Evolutionary conservation across 1,284 basidiomycete species (phyloP).

Genomic region (Laetiporus sulphureus): DNA sequence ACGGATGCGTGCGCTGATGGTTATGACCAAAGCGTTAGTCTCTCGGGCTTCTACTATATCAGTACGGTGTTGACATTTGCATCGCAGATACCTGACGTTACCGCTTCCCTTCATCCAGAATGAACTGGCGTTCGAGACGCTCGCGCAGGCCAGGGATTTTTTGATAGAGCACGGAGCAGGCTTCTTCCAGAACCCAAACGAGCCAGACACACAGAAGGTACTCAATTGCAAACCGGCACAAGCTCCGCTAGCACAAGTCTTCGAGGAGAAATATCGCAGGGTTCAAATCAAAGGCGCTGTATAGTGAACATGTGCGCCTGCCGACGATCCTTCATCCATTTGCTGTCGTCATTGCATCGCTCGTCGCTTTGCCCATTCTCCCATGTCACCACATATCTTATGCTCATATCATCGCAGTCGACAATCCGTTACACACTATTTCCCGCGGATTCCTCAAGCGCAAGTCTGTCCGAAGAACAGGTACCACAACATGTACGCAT

Average conservation of each 20-base stretch:
- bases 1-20: constrained; percentile 79
- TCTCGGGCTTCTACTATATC: neutral
- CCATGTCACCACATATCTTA: too few relatives aligned
- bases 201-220: constrained; percentile 50
- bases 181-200: constrained; percentile 60
- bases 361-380: too few relatives aligned
- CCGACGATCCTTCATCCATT: neutral
- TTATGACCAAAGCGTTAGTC: constrained; percentile 89
- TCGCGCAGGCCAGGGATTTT: constrained; percentile 64
- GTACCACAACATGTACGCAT: too few relatives aligned
- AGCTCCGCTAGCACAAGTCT: constrained; percentile 46
- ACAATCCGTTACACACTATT: too few relatives aligned
- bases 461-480: too few relatives aligned
- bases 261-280: constrained; percentile 73
- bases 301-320: constrained; percentile 13
- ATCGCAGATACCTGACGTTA: constrained; percentile 68
- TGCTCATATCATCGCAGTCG: too few relatives aligned
- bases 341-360: neutral
- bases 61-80: too few relatives aligned
- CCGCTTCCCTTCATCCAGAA: constrained; percentile 73
- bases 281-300: constrained; percentile 64
- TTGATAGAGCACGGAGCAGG: constrained; percentile 66
- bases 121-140: constrained; percentile 80
- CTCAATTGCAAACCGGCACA: constrained; percentile 61
- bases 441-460: too few relatives aligned